phyloP scores from a whole-genome alignment of 1,284 basidiomycete genomes.

The Moniliella sp. region DNA sequence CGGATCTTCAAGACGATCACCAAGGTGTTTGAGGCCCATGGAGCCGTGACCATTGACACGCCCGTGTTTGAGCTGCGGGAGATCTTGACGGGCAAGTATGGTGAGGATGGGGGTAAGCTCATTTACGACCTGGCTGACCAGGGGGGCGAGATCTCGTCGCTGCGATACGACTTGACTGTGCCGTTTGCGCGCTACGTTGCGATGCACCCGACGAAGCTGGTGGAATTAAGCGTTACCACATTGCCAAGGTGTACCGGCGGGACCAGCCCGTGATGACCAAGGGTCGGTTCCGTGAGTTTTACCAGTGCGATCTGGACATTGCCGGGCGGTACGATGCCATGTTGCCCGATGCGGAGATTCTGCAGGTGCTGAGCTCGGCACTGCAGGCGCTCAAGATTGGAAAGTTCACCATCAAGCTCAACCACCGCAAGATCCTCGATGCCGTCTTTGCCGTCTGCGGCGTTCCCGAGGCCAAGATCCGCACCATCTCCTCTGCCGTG shows the following conservation, averaged over 20 bases:
- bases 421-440: conserved; percentile 90
- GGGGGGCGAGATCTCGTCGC: conserved; percentile 83
- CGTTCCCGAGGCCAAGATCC: conserved; percentile 70
- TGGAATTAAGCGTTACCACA: conserved; percentile 70
- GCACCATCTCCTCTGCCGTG: conserved; percentile 84
- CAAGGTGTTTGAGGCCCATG: conserved; percentile 66
- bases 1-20: conserved; percentile 75
- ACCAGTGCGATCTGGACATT: conserved; percentile 94
- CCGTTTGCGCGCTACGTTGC: conserved; percentile 86
- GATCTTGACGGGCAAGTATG: conserved; percentile 63
- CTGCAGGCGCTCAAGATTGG: conserved; percentile 57
- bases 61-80: conserved; percentile 95
- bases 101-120: conserved; percentile 72
- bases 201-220: conserved; percentile 60
- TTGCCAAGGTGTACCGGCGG: conserved; percentile 87
- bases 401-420: conserved; percentile 76
- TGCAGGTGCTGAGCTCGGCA: conserved; percentile 62
- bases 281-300: conserved; percentile 93
- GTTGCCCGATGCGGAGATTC: conserved; percentile 84
- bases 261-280: conserved; percentile 96
- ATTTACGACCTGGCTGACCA: conserved; percentile 96
- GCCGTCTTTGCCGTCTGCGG: conserved; percentile 93
- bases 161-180: conserved; percentile 85
- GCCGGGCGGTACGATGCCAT: conserved; percentile 69
- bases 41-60: conserved; percentile 79